Percentiles rank a stretch among this genome's conserved stretches.
Conservation (phyloP, 2,329 filamentous ascomycete species). For the Ceratocystis harringtonii region DNA sequence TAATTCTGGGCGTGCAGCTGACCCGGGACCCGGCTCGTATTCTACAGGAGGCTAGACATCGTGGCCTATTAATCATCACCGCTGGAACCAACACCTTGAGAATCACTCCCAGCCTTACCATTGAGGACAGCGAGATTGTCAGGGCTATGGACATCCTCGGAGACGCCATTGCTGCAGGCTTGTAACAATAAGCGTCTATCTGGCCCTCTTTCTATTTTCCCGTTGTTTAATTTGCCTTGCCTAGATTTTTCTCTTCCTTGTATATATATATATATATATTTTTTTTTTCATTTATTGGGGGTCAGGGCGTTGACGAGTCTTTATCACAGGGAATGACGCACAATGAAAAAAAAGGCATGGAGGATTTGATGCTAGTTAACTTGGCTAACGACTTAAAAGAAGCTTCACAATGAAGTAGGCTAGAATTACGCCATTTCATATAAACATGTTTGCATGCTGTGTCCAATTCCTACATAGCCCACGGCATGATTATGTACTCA, state of each 20-base stretch:
- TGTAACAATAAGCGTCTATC: constrained; percentile 19
- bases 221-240: neutral
- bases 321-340: neutral
- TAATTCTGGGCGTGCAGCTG: constrained; percentile 80
- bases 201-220: neutral
- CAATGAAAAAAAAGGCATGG: neutral
- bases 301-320: neutral
- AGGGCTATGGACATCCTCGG: constrained; percentile 63
- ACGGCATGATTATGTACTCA: neutral
- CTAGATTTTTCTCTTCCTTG: neutral
- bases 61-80: constrained; percentile 79
- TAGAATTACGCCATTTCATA: neutral
- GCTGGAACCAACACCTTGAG: constrained; percentile 83
- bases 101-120: constrained; percentile 76
- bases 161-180: constrained; percentile 40
- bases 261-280: constrained; percentile 1
- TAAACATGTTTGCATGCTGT: neutral
- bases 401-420: neutral
- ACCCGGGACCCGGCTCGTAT: constrained; percentile 56
- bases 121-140: constrained; percentile 67
- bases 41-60: constrained; percentile 71
- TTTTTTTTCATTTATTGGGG: neutral
- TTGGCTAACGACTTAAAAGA: neutral
- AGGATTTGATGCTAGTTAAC: neutral
- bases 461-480: neutral